Base-by-base conservation (phyloP, 2,329 filamentous ascomycete genomes). In the Penicillium sp. region DNA sequence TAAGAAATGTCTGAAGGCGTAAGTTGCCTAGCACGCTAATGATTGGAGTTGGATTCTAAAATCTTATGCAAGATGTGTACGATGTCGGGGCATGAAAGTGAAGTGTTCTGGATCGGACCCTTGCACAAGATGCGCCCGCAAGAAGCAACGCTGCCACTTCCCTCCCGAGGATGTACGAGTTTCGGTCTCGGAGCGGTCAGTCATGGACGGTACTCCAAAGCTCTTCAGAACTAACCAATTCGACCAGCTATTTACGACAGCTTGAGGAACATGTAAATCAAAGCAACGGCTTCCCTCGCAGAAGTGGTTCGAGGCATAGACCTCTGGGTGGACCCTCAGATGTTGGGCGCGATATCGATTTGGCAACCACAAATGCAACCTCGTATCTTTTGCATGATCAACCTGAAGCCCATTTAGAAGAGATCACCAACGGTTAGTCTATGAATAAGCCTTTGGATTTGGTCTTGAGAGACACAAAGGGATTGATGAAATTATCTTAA, bases 71-170 rank as follows among this genome's bases (percentile, higher is more conserved):
- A 65, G 64, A 26, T 66, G 64, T 51, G 51, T 55, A 51, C 52
- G 62, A 60, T 66, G 64, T 56, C 64, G 64, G 33, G 56, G 58
- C 3, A 65, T 65, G 63, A 66, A 66, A 52, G 64, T 66, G 12
- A 66, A 65, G 50, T 66, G 63, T 43, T 66, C 64, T 1, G 63
- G 64, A 13, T 58, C 62, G 1, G 51, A 60, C 13, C 64, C 64
- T 7, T 66, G 64, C 34, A 57, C 57, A 13, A 56, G 64, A 56
- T 66, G 64, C 45, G 42, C 56, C 9, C 60, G 62, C 24, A 65
- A 57, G 29, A 61, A 64, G 26, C 49, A 58, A 44, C 49, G 43
- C 7, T 66, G 64, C 28, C 52, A 59, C n/a, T 65, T 63, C 39
- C 58, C 57, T 33, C 52, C 52, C 4, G 58, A 61, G 43, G 62